phyloP scores from a whole-genome alignment of 2,329 filamentous ascomycete species.

The Blastomyces silverae region DNA sequence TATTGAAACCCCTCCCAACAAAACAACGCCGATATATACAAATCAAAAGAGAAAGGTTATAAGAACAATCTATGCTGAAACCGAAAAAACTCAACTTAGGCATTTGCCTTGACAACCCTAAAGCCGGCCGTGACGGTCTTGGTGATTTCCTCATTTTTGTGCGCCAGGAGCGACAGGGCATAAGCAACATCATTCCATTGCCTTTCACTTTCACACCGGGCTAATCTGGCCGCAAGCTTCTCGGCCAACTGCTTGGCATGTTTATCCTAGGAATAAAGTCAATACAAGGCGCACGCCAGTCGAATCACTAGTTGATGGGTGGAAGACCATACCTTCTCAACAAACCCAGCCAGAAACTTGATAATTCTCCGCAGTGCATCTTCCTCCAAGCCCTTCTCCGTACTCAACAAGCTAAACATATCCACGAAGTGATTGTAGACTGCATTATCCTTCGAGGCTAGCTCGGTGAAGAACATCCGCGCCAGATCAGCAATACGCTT shows the following conservation, averaged over 20 bases:
- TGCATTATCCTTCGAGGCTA: slow-evolving; percentile 96
- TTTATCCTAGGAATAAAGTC: slow-evolving; percentile 62
- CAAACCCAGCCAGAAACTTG: slow-evolving; percentile 88
- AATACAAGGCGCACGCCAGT: neutral
- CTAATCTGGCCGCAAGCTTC: slow-evolving; percentile 80
- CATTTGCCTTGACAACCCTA: slow-evolving; percentile 58
- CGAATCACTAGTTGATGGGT: neutral
- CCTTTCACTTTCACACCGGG: slow-evolving; percentile 80
- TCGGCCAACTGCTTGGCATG: slow-evolving; percentile 90
- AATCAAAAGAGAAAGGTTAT: neutral
- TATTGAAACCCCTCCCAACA: neutral
- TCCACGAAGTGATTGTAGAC: slow-evolving; percentile 99
- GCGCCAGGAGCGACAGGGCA: slow-evolving; percentile 78
- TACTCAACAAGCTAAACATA: slow-evolving; percentile 90
- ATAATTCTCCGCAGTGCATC: slow-evolving; percentile 80
- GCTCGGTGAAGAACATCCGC: slow-evolving; percentile 96
- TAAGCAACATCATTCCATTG: slow-evolving; percentile 98
- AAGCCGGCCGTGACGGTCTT: slow-evolving; percentile 41
- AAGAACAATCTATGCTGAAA: neutral
- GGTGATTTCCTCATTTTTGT: slow-evolving; percentile 50
- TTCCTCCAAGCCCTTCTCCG: slow-evolving; percentile 72
- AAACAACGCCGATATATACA: neutral
- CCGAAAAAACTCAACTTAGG: slow-evolving; percentile 34
- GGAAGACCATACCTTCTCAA: slow-evolving; percentile 71
- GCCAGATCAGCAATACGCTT: slow-evolving; percentile 88